phyloP scores from a whole-genome alignment of 768 basidiomycete genomes.

The Tricholoma matsutake region DNA sequence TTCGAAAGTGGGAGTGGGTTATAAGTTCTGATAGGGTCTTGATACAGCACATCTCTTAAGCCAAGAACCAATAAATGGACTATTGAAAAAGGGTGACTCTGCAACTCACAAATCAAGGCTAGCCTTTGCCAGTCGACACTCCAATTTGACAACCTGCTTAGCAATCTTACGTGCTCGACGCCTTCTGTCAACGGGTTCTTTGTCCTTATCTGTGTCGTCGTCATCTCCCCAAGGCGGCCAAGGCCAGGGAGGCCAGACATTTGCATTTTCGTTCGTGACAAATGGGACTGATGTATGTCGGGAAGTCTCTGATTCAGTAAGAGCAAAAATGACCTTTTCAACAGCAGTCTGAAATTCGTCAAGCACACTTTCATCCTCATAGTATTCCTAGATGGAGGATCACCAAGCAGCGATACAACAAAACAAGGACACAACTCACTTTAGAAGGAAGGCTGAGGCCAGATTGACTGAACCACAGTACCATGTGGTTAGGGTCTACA shows the following conservation, averaged over 20 bases:
- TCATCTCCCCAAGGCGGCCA: conserved; percentile 84
- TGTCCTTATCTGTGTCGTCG: conserved; percentile 43
- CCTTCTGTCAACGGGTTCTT: conserved; percentile 47
- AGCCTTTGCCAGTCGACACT: conserved; percentile 71
- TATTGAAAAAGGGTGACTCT: neutral
- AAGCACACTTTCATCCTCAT: conserved; percentile 69
- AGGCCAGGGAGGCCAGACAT: conserved; percentile 77
- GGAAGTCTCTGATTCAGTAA: conserved; percentile 46
- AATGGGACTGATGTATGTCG: conserved; percentile 16
- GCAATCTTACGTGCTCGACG: conserved; percentile 63
- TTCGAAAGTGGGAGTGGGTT: conserved; percentile 76
- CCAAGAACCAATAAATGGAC: neutral
- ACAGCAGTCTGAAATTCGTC: conserved; percentile 69
- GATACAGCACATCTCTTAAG: conserved; percentile 59
- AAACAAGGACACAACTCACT: conserved; percentile 34
- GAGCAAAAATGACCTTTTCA: conserved; percentile 57
- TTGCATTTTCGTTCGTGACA: conserved; percentile 36
- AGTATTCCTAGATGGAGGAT: conserved; percentile 67
- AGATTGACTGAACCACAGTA: conserved; percentile 82
- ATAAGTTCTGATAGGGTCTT: conserved; percentile 85
- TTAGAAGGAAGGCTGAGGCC: conserved; percentile 83
- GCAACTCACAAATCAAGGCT: conserved; percentile 71
- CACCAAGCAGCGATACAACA: neutral
- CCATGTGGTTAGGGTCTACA: conserved; percentile 82
- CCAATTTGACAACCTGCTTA: conserved; percentile 70